These are phyloP conservation scores for Papiliotrema fonsecae DNA, from an alignment of 1,284 basidiomycete genomes.

Conservation along the genomic window DNA sequence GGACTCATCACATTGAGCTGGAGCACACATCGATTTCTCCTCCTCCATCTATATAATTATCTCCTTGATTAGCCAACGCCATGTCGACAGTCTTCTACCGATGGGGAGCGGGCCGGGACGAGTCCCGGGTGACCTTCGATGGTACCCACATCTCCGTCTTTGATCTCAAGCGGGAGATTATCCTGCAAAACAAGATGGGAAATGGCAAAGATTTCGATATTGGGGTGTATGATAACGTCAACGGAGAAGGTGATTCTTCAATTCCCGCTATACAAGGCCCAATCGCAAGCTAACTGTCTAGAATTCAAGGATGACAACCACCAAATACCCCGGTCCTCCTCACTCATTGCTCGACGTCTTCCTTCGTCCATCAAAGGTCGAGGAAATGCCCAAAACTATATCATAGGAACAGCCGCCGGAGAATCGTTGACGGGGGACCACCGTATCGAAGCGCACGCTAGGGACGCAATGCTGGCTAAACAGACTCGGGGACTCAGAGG, in stretches of 20 bases:
- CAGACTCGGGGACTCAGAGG: constrained; percentile 25
- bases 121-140: constrained; percentile 93
- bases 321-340: constrained; percentile 89
- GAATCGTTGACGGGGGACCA: constrained; percentile 41
- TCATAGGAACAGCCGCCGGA: constrained; percentile 54
- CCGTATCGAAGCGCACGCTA: constrained; percentile 43
- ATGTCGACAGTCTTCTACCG: constrained; percentile 99
- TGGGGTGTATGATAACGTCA: constrained; percentile 74
- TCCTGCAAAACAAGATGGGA: constrained; percentile 85
- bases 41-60: too few relatives aligned
- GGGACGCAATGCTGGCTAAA: constrained; percentile 42
- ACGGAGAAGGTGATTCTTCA: constrained; percentile 68
- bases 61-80: constrained; percentile 15
- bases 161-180: constrained; percentile 98
- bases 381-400: constrained; percentile 85
- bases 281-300: constrained; percentile 37
- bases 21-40: too few relatives aligned
- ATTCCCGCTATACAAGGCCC: not conserved
- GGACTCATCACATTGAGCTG: too few relatives aligned
- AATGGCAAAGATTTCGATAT: constrained; percentile 98
- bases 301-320: constrained; percentile 89
- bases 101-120: constrained; percentile 92
- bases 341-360: constrained; percentile 84
- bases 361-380: constrained; percentile 75
- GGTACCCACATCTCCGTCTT: constrained; percentile 98